Conservation (phyloP, 495 filamentous ascomycete species). For the Penicillium cataractarum region DNA sequence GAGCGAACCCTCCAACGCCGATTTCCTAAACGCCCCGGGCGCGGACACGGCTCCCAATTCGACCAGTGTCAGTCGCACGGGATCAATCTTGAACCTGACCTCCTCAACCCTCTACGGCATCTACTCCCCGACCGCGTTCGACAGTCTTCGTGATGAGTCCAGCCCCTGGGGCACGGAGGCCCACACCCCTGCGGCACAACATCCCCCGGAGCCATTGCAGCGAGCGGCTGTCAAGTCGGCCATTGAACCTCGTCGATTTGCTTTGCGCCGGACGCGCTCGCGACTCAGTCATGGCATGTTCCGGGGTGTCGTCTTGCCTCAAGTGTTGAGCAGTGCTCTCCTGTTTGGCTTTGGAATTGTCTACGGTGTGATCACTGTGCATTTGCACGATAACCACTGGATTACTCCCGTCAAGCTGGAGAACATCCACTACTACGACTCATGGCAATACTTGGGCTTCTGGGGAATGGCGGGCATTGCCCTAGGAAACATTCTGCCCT, state of each 20-base stretch:
- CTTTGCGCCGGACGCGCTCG: constrained; percentile 40
- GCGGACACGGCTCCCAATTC: constrained; percentile 32
- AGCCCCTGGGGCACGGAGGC: constrained; percentile 74
- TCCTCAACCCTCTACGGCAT: constrained; percentile 89
- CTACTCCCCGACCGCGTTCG: constrained; percentile 70
- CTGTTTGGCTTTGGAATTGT: constrained; percentile 82
- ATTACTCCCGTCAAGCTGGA: constrained; percentile 66
- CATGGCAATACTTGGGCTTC: constrained; percentile 70
- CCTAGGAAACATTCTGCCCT: constrained; percentile 80
- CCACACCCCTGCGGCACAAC: constrained; percentile 55
- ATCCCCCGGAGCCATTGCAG: constrained; percentile 33
- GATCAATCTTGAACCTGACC: constrained; percentile 84
- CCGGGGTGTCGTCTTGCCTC: constrained; percentile 48
- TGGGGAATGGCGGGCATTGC: constrained; percentile 83
- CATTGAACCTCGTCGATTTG: constrained; percentile 34
- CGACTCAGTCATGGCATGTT: constrained; percentile 48
- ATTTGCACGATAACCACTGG: constrained; percentile 71
- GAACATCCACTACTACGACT: constrained; percentile 58
- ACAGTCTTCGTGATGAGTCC: constrained; percentile 53
- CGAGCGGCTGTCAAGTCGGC: constrained; percentile 30
- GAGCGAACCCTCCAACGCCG: constrained; percentile 39
- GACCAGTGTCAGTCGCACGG: constrained; percentile 58
- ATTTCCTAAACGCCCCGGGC: constrained; percentile 35
- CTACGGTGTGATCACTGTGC: constrained; percentile 85
- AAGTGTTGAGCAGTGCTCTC: constrained; percentile 58